Evolutionary conservation across 2,329 filamentous ascomycete species (phyloP), one percentile per base, ranked within the genome.

Genomic region (Davidsoniella virescens): DNA sequence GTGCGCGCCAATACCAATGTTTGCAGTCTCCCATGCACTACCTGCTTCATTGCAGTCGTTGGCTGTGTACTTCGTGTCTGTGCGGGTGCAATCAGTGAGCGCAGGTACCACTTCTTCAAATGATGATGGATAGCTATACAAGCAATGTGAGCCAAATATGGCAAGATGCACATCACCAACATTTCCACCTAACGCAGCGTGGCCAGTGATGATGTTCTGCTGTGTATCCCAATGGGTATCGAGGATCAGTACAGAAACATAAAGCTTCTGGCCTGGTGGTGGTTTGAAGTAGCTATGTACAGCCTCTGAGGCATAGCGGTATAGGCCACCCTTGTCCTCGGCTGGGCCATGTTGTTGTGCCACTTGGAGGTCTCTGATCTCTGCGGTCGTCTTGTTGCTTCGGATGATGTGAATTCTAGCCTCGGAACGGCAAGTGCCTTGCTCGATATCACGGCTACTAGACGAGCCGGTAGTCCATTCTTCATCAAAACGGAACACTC

Each of bases 1-100:
- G 63, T 96, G 90, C 8, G 87, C 88, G 6, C 90, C 90, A 56
- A 96, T 93, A 26, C 88, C 88, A 54, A 94, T 83, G 58, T 90
- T 94, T 23, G 86, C 87, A n/a, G 87, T 80, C 63, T 96, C 90
- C 90, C 90, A 96, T 44, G 80, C 92, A 61, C 85, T 94, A 20
- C 88, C 88, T 5, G 81, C 82, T 56, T 94, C 85, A 57, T 84
- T 83, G 62, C 80, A 86, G 61, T 94, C 86, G 59, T 95, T 94
- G 14, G 84, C 83, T 37, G 94, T 79, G 57, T 76, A 75, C 38
- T 78, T 75, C 8, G 80, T 84, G 61, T 96, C 86, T 0, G 87
- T 95, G 29, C 82, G 78, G 2, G 88, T 94, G 63, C 87, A 94
- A 64, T 96, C 88, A 14, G 78, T 82, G 59, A 96, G 94, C 5